phyloP scores from a whole-genome alignment of 169 alveolate genomes.

The Eimeria sp. region DNA sequence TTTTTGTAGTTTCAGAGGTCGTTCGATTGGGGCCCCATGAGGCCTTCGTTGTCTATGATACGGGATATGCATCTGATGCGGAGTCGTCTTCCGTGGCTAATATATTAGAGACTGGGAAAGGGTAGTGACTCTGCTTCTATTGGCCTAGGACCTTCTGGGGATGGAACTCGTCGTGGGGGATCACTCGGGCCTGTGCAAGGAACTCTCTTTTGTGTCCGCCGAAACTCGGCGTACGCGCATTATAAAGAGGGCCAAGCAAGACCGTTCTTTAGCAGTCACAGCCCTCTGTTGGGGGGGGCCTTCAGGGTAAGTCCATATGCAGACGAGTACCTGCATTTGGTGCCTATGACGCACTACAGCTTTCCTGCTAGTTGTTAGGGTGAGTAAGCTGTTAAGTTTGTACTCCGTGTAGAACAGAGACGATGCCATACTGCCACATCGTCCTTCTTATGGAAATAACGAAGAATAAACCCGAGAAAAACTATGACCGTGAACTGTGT shows the following conservation, averaged over 20 bases:
- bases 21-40: not conserved
- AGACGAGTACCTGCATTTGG: not conserved
- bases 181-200: slow-evolving; percentile 77
- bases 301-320: slow-evolving; percentile 32
- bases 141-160: slow-evolving; percentile 19
- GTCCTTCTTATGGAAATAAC: not conserved
- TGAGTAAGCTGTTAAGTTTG: not conserved
- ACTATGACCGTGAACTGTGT: too few species aligned
- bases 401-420: not conserved
- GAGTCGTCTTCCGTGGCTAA: not conserved
- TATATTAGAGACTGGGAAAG: not conserved
- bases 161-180: slow-evolving; percentile 81
- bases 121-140: not conserved
- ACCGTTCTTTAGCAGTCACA: slow-evolving; percentile 41
- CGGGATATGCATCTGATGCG: not conserved
- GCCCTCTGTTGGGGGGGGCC: slow-evolving; percentile 53
- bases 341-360: not conserved
- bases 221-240: slow-evolving; percentile 67
- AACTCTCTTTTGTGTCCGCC: slow-evolving; percentile 20
- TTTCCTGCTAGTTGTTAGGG: not conserved
- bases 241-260: slow-evolving; percentile 62
- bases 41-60: not conserved
- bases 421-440: not conserved
- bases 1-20: not conserved
- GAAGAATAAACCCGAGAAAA: not conserved